Evolutionary conservation across 2,329 filamentous ascomycete species (phyloP).

Genomic region (Aspergillus sp.): DNA sequence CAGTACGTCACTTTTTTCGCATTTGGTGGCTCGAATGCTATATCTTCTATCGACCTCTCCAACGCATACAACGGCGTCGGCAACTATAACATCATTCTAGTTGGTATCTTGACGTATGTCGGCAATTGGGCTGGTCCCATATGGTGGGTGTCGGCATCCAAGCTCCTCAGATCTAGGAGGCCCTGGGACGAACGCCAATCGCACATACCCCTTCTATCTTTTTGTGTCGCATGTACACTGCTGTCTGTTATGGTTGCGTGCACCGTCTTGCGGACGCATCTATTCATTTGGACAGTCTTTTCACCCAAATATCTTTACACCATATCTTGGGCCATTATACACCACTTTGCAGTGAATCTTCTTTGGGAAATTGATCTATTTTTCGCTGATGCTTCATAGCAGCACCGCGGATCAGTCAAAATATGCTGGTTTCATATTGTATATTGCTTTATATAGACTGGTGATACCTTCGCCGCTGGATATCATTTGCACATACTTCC

Average conservation of each 20-base stretch:
- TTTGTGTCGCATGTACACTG: slow-evolving; percentile 69
- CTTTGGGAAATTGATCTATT: slow-evolving; percentile 51
- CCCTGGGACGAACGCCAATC: slow-evolving; percentile 40
- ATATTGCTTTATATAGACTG: neutral
- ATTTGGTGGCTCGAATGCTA: slow-evolving; percentile 88
- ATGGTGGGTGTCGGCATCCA: slow-evolving; percentile 76
- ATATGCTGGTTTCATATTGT: neutral
- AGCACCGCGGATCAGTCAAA: neutral
- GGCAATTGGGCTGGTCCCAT: slow-evolving; percentile 91
- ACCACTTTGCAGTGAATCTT: slow-evolving; percentile 77
- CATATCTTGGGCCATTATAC: slow-evolving; percentile 82
- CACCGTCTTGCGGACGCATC: slow-evolving; percentile 78
- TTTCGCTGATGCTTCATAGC: neutral
- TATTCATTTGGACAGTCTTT: slow-evolving; percentile 99
- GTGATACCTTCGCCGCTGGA: neutral
- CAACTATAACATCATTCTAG: slow-evolving; percentile 77
- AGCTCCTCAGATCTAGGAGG: slow-evolving; percentile 31
- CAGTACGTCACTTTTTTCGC: slow-evolving; percentile 87
- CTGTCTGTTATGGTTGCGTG: slow-evolving; percentile 87
- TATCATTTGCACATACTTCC: neutral
- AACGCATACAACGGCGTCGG: slow-evolving; percentile 92
- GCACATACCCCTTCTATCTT: slow-evolving; percentile 67
- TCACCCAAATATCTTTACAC: slow-evolving; percentile 94
- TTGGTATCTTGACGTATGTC: slow-evolving; percentile 81
- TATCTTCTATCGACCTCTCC: slow-evolving; percentile 92